These are phyloP conservation scores for Penicillium psychrosexuale DNA, from an alignment of 2,329 filamentous ascomycete species.

Conservation along the genomic window DNA sequence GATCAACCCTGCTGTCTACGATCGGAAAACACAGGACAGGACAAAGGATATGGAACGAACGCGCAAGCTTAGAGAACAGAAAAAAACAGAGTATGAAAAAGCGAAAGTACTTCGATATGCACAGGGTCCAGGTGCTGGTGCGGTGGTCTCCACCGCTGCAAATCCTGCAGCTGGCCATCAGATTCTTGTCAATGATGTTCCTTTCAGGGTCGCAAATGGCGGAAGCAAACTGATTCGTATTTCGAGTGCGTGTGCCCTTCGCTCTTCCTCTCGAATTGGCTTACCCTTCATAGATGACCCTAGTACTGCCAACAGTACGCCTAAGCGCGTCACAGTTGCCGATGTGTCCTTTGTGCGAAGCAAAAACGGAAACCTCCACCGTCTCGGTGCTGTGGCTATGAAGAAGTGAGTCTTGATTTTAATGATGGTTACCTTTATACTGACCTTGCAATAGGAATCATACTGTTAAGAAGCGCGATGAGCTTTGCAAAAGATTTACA, in stretches of 20 bases:
- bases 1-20: constrained; percentile 75
- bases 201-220: constrained; percentile 69
- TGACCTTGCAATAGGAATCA: constrained; percentile 34
- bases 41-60: constrained; percentile 70
- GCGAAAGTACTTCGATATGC: constrained; percentile 42
- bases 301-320: constrained; percentile 64
- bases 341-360: constrained; percentile 81
- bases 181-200: constrained; percentile 67
- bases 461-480: constrained; percentile 64
- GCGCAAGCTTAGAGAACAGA: constrained; percentile 45
- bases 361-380: constrained; percentile 82
- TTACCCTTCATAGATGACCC: constrained; percentile 51
- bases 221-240: constrained; percentile 79
- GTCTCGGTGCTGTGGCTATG: constrained; percentile 69
- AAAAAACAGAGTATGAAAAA: constrained; percentile 57
- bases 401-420: constrained; percentile 60
- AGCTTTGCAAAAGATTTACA: constrained; percentile 67
- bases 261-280: constrained; percentile 41
- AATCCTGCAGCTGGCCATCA: constrained; percentile 53
- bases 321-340: constrained; percentile 68
- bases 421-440: constrained; percentile 11
- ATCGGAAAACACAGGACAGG: constrained; percentile 67
- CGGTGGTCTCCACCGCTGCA: constrained; percentile 25
- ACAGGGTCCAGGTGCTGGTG: constrained; percentile 28
- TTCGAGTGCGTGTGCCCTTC: constrained; percentile 56